phyloP scores from a whole-genome alignment of 352 stramenopile species.

The Pythium apleroticum region DNA sequence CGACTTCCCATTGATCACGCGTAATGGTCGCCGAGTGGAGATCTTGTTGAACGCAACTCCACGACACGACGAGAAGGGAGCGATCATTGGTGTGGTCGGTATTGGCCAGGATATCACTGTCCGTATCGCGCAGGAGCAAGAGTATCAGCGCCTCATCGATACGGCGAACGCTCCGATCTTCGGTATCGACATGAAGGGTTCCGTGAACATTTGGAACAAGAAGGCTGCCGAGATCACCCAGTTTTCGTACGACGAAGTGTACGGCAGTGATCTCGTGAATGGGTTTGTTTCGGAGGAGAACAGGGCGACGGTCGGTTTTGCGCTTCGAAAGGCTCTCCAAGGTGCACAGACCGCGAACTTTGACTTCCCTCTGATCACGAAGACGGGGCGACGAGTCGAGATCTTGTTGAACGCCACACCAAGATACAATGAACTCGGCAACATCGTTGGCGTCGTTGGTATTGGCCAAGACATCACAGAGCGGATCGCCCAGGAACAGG shows the following conservation, averaged over 20 bases:
- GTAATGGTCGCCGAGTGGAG: neutral
- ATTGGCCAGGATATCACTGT: neutral
- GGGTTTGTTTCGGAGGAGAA: slow-evolving; percentile 85
- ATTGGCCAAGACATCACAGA: slow-evolving; percentile 86
- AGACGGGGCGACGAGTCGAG: slow-evolving; percentile 57
- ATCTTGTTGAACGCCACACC: slow-evolving; percentile 81
- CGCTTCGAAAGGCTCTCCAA: slow-evolving; percentile 62
- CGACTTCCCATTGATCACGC: neutral
- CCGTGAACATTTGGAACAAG: slow-evolving; percentile 90
- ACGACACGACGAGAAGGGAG: neutral
- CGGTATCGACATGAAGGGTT: slow-evolving; percentile 70
- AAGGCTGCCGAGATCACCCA: slow-evolving; percentile 89
- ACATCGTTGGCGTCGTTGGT: slow-evolving; percentile 77
- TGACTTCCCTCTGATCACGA: slow-evolving; percentile 80
- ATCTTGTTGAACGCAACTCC: neutral
- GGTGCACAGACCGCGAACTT: slow-evolving; percentile 78
- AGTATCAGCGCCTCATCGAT: neutral
- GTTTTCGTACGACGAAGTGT: slow-evolving; percentile 84
- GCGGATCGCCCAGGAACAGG: slow-evolving; percentile 87
- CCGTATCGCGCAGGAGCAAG: neutral
- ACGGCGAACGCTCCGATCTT: slow-evolving; percentile 60
- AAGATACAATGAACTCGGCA: slow-evolving; percentile 62
- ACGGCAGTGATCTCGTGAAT: slow-evolving; percentile 84
- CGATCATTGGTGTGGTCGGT: neutral
- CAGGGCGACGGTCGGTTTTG: slow-evolving; percentile 45